Evolutionary conservation across 176 grass and related monocot genomes (phyloP).

Genomic region (Musa itinerans): DNA sequence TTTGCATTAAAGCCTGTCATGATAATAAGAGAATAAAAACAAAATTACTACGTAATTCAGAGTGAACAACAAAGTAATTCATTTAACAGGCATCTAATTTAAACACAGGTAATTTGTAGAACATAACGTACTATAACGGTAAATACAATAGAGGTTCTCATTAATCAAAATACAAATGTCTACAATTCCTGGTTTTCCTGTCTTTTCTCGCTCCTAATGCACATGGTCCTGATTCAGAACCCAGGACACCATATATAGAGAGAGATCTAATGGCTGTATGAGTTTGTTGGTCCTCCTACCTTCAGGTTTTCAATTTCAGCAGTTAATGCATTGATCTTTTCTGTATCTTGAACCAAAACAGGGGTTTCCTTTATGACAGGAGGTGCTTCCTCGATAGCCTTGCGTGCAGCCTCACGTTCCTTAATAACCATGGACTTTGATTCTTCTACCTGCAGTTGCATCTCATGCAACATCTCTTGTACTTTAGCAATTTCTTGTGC

Average conservation of each 20-base stretch:
- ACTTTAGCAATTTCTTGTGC: constrained; percentile 54
- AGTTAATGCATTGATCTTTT: constrained; percentile 53
- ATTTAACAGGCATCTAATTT: background rate
- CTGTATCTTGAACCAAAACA: constrained; percentile 50
- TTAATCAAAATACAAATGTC: no score
- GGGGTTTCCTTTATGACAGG: constrained; percentile 24
- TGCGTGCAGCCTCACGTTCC: constrained; percentile 58
- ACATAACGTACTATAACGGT: no score
- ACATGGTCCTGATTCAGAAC: no score
- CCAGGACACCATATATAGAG: no score
- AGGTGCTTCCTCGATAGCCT: constrained; percentile 56
- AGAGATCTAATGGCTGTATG: background rate
- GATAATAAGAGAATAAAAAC: constrained; percentile 15
- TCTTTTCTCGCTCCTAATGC: no score
- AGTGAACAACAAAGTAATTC: background rate
- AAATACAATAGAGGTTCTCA: no score
- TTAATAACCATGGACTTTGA: constrained; percentile 31
- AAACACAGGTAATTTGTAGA: background rate
- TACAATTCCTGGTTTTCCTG: no score
- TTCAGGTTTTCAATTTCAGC: constrained; percentile 46
- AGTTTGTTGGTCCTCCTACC: constrained; percentile 26
- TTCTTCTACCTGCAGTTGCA: constrained; percentile 56
- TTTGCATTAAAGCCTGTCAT: constrained; percentile 46
- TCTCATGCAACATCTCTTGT: constrained; percentile 45
- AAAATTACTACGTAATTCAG: background rate